Evolutionary conservation across 1,139 yeast genomes (phyloP).

Genomic region (Magnusiomyces magnusii): DNA sequence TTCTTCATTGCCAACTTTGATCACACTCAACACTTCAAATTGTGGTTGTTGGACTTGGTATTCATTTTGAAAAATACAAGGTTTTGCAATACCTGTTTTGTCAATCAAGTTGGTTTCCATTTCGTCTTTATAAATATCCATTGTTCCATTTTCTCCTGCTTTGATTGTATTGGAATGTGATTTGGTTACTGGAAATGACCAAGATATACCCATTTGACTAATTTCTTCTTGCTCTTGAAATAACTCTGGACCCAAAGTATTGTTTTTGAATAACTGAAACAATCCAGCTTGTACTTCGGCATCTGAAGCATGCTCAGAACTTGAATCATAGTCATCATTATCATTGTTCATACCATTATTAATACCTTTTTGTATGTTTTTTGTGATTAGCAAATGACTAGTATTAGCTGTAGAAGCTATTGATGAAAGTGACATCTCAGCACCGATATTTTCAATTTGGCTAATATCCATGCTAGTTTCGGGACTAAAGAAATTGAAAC

Average conservation of each 20-base stretch:
- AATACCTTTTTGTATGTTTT: background rate
- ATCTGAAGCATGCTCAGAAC: background rate
- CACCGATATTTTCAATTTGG: background rate
- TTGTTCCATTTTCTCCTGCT: too few species aligned
- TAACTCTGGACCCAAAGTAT: background rate
- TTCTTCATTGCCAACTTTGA: too few species aligned
- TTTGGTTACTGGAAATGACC: too few species aligned
- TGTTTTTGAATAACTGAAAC: background rate
- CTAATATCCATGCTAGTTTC: background rate
- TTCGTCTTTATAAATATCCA: too few species aligned
- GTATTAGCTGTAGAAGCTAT: background rate
- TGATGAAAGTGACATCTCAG: background rate
- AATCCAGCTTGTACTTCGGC: background rate
- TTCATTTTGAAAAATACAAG: too few species aligned
- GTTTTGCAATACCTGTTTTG: background rate
- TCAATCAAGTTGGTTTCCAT: background rate
- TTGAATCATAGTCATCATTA: background rate
- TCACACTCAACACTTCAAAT: too few species aligned
- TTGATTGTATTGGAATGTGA: too few species aligned
- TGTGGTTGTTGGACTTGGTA: too few species aligned
- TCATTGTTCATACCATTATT: too few species aligned
- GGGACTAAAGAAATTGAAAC: background rate
- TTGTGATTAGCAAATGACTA: background rate
- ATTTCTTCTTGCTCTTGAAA: too few species aligned
- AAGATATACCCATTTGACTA: too few species aligned